Evolutionary conservation across 495 filamentous ascomycete genomes (phyloP).

Genomic region (Sabuloglossum arenarium): DNA sequence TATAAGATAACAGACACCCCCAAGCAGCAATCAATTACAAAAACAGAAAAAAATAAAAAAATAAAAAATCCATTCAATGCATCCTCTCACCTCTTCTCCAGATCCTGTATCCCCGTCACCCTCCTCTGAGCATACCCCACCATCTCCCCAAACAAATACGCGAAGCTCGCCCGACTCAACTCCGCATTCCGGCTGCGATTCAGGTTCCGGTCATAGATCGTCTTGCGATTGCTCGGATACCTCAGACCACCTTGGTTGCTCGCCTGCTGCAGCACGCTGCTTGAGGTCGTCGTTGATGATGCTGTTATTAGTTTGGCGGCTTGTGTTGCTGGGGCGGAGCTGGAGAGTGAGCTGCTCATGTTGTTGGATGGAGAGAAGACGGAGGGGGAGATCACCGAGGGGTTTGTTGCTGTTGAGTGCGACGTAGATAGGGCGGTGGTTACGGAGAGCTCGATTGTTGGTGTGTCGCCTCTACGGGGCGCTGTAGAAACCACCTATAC

Average conservation of each 20-base stretch:
- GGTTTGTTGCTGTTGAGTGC: background rate
- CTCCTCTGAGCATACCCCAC: slow-evolving; percentile 81
- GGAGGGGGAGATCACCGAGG: background rate
- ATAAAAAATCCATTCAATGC: background rate
- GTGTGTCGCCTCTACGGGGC: background rate
- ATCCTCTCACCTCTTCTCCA: slow-evolving; percentile 56
- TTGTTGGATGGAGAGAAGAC: background rate
- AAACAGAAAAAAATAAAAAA: background rate
- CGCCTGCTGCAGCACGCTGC: slow-evolving; percentile 17
- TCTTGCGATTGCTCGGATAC: slow-evolving; percentile 87
- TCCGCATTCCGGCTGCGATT: slow-evolving; percentile 74
- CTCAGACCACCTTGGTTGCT: slow-evolving; percentile 37
- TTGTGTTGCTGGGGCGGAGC: background rate
- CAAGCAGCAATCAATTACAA: too few species aligned
- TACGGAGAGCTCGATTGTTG: background rate
- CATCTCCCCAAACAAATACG: slow-evolving; percentile 93
- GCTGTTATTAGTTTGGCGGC: background rate
- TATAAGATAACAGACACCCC: too few species aligned
- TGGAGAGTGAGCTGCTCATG: background rate
- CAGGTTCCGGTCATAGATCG: slow-evolving; percentile 90
- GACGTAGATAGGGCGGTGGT: background rate
- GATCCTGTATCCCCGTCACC: slow-evolving; percentile 77
- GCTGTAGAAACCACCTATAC: background rate
- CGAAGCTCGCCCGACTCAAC: slow-evolving; percentile 80
- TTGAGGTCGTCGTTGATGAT: slow-evolving; percentile 11